A percentile compares a stretch with the other conserved stretches of the same genome.
Conservation (phyloP, 495 filamentous ascomycete species). For the Pyrenula massariospora region DNA sequence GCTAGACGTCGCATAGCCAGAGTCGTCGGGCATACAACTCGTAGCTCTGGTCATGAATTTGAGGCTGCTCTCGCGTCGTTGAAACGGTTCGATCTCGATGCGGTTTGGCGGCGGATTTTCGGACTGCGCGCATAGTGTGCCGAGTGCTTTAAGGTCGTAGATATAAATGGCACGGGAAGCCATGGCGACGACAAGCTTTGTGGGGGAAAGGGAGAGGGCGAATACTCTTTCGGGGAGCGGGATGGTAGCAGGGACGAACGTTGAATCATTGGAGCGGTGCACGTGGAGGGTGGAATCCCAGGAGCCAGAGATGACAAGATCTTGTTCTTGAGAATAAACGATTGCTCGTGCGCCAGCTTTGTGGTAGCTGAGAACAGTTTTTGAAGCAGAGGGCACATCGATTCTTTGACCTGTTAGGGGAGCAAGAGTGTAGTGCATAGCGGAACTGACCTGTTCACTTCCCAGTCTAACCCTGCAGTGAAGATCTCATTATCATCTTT, state of each 20-base stretch:
- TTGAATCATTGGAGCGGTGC: conserved; percentile 44
- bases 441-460: too few relatives aligned
- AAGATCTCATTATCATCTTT: conserved; percentile 68
- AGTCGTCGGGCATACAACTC: conserved; percentile 93
- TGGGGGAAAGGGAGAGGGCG: conserved; percentile 66
- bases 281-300: conserved; percentile 90
- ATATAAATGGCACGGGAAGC: conserved; percentile 82
- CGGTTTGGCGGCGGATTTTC: conserved; percentile 24
- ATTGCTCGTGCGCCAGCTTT: conserved; percentile 67
- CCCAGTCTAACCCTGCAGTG: conserved; percentile 73
- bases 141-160: conserved; percentile 70
- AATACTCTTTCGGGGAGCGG: conserved; percentile 74
- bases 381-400: conserved; percentile 56
- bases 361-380: conserved; percentile 70
- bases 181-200: conserved; percentile 90
- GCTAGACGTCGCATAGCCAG: conserved; percentile 74
- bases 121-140: conserved; percentile 37
- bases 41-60: conserved; percentile 93
- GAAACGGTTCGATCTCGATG: conserved; percentile 65
- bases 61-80: conserved; percentile 77
- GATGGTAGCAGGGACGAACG: conserved; percentile 40
- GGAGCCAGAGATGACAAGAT: conserved; percentile 72
- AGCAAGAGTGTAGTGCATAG: background rate
- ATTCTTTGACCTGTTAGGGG: too few relatives aligned
- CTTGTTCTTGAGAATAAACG: conserved; percentile 65